Percentiles rank a stretch among this genome's conserved stretches.
Conservation (phyloP, 1,284 basidiomycete genomes). For the Afroboletus lepidellus region DNA sequence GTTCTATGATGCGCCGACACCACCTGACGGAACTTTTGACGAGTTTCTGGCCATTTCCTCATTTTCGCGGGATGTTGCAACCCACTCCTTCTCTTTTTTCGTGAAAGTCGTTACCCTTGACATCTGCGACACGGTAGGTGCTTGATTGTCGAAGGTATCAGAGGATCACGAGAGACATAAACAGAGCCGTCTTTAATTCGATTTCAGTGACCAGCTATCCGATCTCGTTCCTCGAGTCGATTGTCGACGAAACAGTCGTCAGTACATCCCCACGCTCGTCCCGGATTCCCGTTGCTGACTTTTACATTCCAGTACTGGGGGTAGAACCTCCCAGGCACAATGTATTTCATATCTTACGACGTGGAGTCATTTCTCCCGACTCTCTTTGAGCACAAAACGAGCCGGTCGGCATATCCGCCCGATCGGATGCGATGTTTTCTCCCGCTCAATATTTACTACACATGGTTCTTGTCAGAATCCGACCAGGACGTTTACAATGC, state of each 20-base stretch:
- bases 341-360: constrained; percentile 41
- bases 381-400: constrained; percentile 41
- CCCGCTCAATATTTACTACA: constrained; percentile 50
- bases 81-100: too few species aligned
- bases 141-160: too few species aligned
- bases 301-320: constrained; percentile 10
- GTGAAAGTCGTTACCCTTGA: too few species aligned
- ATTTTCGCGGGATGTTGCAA: too few species aligned
- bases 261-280: not conserved
- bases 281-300: not conserved
- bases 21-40: too few species aligned
- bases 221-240: too few species aligned
- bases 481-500: constrained; percentile 37
- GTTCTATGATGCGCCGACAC: too few species aligned
- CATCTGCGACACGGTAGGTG: too few species aligned
- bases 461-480: constrained; percentile 37
- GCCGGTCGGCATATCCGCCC: constrained; percentile 48
- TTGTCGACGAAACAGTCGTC: not conserved
- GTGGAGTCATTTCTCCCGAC: constrained; percentile 49
- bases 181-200: too few species aligned
- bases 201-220: too few species aligned
- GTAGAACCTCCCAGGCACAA: constrained; percentile 12
- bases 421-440: constrained; percentile 38
- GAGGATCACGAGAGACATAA: too few species aligned
- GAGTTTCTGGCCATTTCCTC: too few species aligned